A percentile compares a stretch with the other conserved stretches of the same genome.
phyloP scores from a whole-genome alignment of 169 alveolate genomes.

The Cryptosporidium viatorum region DNA sequence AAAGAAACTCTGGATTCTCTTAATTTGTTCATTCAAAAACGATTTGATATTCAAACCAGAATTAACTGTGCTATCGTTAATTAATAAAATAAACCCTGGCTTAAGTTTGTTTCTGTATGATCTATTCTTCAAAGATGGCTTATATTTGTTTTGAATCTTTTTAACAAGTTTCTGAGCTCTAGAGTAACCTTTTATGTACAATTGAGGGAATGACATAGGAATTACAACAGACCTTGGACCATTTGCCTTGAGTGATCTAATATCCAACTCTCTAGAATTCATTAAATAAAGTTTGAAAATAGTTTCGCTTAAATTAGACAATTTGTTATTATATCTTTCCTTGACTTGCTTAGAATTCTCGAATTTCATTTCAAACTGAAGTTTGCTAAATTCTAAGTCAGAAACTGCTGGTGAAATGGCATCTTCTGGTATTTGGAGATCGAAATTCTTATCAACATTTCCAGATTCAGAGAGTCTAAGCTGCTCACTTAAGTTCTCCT shows the following conservation, averaged over 20 bases:
- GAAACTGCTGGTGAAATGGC: slow-evolving; percentile 57
- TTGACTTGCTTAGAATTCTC: slow-evolving; percentile 51
- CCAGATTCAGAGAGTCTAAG: slow-evolving; percentile 25
- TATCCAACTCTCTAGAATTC: slow-evolving; percentile 54
- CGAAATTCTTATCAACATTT: slow-evolving; percentile 20
- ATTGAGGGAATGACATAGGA: slow-evolving; percentile 72
- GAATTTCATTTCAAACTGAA: slow-evolving; percentile 55
- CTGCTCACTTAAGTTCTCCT: slow-evolving; percentile 47
- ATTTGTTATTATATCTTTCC: slow-evolving; percentile 29
- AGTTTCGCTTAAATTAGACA: slow-evolving; percentile 26
- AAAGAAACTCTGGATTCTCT: slow-evolving; percentile 51
- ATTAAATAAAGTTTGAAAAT: slow-evolving; percentile 49
- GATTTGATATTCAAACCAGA: not conserved
- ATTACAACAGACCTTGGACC: slow-evolving; percentile 66
- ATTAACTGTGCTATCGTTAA: slow-evolving; percentile 23
- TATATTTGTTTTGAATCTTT: slow-evolving; percentile 40
- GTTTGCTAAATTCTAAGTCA: slow-evolving; percentile 58
- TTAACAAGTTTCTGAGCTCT: slow-evolving; percentile 56
- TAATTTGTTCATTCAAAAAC: slow-evolving; percentile 23
- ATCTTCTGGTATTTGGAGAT: slow-evolving; percentile 47
- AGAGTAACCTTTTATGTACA: slow-evolving; percentile 64
- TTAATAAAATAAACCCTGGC: slow-evolving; percentile 57
- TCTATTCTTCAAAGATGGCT: slow-evolving; percentile 45
- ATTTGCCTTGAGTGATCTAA: slow-evolving; percentile 51
- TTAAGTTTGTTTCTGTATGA: slow-evolving; percentile 44